These are phyloP conservation scores for Suillus placidus DNA, from an alignment of 768 basidiomycete species.

Conservation along the genomic window DNA sequence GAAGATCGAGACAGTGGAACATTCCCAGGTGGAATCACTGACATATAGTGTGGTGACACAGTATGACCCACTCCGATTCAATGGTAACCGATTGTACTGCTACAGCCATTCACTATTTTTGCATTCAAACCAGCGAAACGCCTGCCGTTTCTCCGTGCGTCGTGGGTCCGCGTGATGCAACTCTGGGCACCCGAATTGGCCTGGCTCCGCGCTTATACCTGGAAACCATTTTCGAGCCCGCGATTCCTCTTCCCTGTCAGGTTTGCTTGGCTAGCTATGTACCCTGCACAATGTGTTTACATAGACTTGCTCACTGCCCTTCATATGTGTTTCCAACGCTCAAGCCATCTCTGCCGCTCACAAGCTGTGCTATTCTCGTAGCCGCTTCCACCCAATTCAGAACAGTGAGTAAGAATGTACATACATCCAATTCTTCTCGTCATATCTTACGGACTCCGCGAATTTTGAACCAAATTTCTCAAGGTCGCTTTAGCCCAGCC, in stretches of 20 bases:
- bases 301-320: background rate
- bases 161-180: slow-evolving; percentile 9
- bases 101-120: background rate
- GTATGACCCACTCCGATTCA: background rate
- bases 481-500: background rate
- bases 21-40: background rate
- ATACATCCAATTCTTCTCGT: background rate
- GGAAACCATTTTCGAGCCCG: slow-evolving; percentile 3
- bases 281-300: background rate
- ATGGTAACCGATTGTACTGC: background rate
- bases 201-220: slow-evolving; percentile 5
- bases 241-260: background rate
- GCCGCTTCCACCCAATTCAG: background rate
- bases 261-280: background rate
- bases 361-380: background rate
- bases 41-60: background rate
- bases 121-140: background rate
- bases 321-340: background rate
- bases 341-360: background rate
- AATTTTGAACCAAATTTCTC: slow-evolving; percentile 1
- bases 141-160: background rate
- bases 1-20: too few species aligned
- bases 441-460: slow-evolving; percentile 9
- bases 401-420: background rate
- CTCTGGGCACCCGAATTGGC: background rate